phyloP scores from a whole-genome alignment of 2,329 filamentous ascomycete species.

The Fusarium falciforme region DNA sequence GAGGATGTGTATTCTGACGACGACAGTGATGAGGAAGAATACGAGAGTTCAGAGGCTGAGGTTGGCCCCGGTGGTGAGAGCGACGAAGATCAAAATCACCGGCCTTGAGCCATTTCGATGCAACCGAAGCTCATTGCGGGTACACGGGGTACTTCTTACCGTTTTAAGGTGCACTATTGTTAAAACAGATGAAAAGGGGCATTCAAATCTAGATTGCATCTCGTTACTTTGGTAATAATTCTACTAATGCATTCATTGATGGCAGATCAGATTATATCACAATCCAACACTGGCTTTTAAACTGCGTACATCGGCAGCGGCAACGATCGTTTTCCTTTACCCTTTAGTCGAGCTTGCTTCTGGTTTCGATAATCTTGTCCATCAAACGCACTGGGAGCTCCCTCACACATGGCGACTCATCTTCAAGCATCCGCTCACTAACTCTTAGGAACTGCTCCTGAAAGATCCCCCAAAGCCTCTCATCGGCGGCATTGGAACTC shows the following conservation, averaged over 20 bases:
- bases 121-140: neutral
- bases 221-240: no score
- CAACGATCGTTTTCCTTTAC: no score
- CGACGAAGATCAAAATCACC: neutral
- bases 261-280: no score
- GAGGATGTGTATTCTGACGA: neutral
- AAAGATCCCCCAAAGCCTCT: constrained; percentile 42
- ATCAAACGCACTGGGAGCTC: neutral
- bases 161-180: no score
- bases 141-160: no score
- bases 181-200: no score
- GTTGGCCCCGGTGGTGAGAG: neutral
- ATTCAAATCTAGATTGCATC: no score
- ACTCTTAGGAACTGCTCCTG: neutral
- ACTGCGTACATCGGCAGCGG: no score
- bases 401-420: neutral
- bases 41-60: no score
- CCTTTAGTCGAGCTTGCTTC: neutral
- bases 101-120: neutral
- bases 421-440: neutral
- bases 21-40: neutral
- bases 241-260: no score
- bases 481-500: constrained; percentile 13
- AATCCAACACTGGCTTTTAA: no score
- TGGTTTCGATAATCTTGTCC: neutral